Percentiles rank a stretch among this genome's conserved stretches.
These are phyloP conservation scores for Alternaria viburni DNA, from an alignment of 2,329 filamentous ascomycete species.

Conservation along the genomic window DNA sequence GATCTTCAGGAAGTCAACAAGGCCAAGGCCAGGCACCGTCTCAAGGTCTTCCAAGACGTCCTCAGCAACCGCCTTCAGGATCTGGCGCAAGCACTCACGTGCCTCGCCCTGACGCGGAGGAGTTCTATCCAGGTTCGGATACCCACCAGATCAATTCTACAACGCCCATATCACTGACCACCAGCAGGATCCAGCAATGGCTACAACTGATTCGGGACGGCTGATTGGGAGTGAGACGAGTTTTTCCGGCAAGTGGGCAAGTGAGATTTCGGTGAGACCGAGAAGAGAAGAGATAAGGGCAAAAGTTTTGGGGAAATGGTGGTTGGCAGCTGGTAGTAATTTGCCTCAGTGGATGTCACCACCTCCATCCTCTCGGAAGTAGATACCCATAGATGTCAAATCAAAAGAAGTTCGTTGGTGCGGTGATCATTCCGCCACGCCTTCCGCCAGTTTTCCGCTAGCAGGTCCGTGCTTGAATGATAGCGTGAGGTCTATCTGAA, in stretches of 20 bases:
- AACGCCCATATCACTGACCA: background rate
- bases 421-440: background rate
- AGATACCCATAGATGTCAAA: background rate
- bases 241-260: background rate
- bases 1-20: background rate
- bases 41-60: background rate
- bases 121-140: slow-evolving; percentile 1
- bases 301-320: background rate
- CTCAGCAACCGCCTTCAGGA: background rate
- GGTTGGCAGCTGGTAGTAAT: background rate
- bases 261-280: background rate
- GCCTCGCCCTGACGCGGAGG: background rate
- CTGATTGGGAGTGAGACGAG: background rate
- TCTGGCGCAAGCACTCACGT: background rate
- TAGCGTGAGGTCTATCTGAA: background rate
- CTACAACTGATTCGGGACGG: background rate
- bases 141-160: background rate
- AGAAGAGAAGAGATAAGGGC: background rate
- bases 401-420: background rate
- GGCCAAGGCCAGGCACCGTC: background rate
- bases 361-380: background rate
- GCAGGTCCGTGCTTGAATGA: background rate
- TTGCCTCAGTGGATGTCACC: background rate
- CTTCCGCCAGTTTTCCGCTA: background rate
- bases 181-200: background rate